These are phyloP conservation scores for Acer negundo DNA, from an alignment of 345 rosid genomes.

Conservation along the genomic window DNA sequence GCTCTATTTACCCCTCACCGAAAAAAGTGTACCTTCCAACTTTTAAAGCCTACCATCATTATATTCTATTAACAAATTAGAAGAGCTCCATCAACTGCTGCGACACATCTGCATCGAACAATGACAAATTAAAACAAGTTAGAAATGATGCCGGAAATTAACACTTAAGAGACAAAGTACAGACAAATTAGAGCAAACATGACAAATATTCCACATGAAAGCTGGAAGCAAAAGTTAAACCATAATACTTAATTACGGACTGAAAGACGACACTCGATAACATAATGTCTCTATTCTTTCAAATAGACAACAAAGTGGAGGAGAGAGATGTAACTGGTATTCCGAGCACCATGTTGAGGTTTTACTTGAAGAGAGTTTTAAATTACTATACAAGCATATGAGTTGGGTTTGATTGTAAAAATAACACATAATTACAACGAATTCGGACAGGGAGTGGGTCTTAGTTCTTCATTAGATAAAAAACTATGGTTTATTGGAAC, in stretches of 20 bases:
- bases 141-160: background rate
- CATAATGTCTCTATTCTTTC: background rate
- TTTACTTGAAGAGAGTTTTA: background rate
- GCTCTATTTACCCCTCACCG: background rate
- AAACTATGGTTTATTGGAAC: background rate
- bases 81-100: constrained; percentile 80
- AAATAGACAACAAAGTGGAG: background rate
- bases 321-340: background rate
- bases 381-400: background rate
- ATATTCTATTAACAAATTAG: constrained; percentile 7
- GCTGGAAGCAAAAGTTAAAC: background rate
- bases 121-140: background rate
- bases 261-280: background rate
- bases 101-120: constrained; percentile 55
- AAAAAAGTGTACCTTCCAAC: background rate
- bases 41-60: background rate
- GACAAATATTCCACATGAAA: background rate
- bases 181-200: background rate
- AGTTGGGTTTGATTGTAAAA: background rate
- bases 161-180: background rate
- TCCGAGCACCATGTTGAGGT: background rate
- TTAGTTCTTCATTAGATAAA: background rate
- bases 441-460: background rate
- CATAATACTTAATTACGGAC: background rate
- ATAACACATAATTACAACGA: background rate